A percentile compares a stretch with the other conserved stretches of the same genome.
Conservation (phyloP, 139 green algal species). For the Chlorella sp. region DNA sequence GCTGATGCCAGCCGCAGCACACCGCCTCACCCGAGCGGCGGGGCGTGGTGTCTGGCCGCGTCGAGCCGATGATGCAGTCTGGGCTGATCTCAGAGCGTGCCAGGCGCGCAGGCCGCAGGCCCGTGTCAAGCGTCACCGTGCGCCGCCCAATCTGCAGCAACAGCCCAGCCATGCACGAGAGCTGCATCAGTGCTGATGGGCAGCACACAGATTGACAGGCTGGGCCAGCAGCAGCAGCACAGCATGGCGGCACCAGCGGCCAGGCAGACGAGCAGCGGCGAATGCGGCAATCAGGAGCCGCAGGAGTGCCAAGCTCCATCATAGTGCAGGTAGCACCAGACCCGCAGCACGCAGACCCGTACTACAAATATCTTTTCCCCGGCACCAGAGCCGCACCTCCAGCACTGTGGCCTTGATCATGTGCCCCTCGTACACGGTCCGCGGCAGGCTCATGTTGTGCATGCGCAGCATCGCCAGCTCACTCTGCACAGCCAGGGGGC, state of each 20-base stretch:
- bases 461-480: conserved; percentile 41
- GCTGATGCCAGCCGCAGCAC: not conserved
- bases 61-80: conserved; percentile 34
- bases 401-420: conserved; percentile 47
- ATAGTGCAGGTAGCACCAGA: no score
- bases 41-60: not conserved
- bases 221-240: not conserved
- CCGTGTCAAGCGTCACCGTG: conserved; percentile 39
- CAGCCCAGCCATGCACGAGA: not conserved
- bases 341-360: no score
- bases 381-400: no score
- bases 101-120: conserved; percentile 31
- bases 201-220: no score
- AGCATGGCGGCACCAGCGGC: not conserved
- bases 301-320: no score
- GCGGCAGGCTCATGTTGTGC: conserved; percentile 31
- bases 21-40: not conserved
- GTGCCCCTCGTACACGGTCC: conserved; percentile 19
- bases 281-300: no score
- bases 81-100: conserved; percentile 18
- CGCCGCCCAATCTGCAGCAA: conserved; percentile 7
- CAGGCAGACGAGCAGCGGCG: no score
- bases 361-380: no score
- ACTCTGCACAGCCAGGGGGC: not conserved
- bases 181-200: not conserved